Evolutionary conservation across 2,329 filamentous ascomycete species (phyloP).

Genomic region (Xylariaceae sp.): DNA sequence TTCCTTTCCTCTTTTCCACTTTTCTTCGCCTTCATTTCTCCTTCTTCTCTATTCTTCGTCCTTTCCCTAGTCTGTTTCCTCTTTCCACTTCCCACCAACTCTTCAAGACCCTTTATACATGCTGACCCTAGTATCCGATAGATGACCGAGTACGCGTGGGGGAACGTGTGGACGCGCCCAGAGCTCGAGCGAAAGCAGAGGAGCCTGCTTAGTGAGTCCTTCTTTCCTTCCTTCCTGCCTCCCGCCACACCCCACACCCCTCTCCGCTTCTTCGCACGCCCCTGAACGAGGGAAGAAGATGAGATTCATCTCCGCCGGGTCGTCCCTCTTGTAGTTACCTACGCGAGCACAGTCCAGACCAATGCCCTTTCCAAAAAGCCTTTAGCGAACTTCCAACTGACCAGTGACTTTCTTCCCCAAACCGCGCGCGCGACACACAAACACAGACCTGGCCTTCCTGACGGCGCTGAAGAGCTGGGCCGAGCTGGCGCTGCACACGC

Average conservation of each 20-base stretch:
- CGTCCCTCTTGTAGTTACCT: background rate
- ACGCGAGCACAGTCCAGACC: background rate
- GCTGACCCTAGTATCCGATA: too few relatives aligned
- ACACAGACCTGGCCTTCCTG: slow-evolving; percentile 48
- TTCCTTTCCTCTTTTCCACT: too few relatives aligned
- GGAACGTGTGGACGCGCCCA: slow-evolving; percentile 54
- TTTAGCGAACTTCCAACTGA: background rate
- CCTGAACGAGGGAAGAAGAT: background rate
- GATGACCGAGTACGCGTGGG: slow-evolving; percentile 59
- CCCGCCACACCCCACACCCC: too few relatives aligned
- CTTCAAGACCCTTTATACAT: too few relatives aligned
- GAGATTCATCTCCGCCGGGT: background rate
- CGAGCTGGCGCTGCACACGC: slow-evolving; percentile 54
- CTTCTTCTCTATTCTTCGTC: too few relatives aligned
- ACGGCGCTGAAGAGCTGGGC: slow-evolving; percentile 49
- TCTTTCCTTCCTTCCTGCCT: background rate
- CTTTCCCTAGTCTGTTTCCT: too few relatives aligned
- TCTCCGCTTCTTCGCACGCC: too few relatives aligned
- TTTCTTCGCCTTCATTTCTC: too few relatives aligned
- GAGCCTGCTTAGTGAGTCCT: slow-evolving; percentile 39
- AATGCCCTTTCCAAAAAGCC: background rate
- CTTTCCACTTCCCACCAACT: too few relatives aligned
- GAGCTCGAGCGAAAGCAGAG: slow-evolving; percentile 55
- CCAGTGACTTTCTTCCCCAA: too few relatives aligned
- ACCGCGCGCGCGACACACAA: too few relatives aligned